These are phyloP conservation scores for Dillenia suffruticosa DNA, from an alignment of 164 flowering plant species.

Conservation along the genomic window DNA sequence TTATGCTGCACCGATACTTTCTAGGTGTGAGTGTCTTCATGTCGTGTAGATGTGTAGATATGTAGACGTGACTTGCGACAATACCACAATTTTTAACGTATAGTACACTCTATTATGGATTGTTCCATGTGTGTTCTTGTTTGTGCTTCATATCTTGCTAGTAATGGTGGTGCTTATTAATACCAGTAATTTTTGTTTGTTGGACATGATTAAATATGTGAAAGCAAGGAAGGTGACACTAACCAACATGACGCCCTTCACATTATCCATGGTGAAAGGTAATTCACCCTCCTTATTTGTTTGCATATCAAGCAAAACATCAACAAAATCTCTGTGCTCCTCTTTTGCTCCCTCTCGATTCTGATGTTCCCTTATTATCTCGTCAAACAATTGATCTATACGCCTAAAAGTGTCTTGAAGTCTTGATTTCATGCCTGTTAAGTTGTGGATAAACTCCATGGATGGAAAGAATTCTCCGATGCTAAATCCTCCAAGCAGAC, in stretches of 20 bases:
- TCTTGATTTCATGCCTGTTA: conserved; percentile 39
- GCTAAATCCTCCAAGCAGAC: conserved; percentile 48
- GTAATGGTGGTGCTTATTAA: too few species aligned
- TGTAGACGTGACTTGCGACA: too few species aligned
- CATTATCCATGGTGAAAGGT: conserved; percentile 42
- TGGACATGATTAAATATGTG: too few species aligned
- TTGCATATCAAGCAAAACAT: conserved; percentile 44
- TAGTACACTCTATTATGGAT: too few species aligned
- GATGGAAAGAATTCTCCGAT: conserved; percentile 64
- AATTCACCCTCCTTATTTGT: conserved; percentile 20
- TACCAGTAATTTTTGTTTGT: too few species aligned
- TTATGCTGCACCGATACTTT: too few species aligned
- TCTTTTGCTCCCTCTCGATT: conserved; percentile 8
- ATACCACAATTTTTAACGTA: too few species aligned
- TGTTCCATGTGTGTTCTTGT: too few species aligned
- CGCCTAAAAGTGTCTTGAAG: conserved; percentile 23
- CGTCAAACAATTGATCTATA: conserved; percentile 40
- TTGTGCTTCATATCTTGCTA: too few species aligned
- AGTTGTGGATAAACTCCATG: conserved; percentile 32
- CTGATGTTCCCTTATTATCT: conserved; percentile 41
- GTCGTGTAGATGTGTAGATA: too few species aligned
- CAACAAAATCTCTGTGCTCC: conserved; percentile 45
- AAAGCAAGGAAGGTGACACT: conserved; percentile 2
- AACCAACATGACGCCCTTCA: conserved; percentile 59
- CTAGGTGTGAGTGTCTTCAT: too few species aligned